Base-by-base conservation (phyloP, 805 yeast genomes). In the Maudiozyma saulgeensis region DNA sequence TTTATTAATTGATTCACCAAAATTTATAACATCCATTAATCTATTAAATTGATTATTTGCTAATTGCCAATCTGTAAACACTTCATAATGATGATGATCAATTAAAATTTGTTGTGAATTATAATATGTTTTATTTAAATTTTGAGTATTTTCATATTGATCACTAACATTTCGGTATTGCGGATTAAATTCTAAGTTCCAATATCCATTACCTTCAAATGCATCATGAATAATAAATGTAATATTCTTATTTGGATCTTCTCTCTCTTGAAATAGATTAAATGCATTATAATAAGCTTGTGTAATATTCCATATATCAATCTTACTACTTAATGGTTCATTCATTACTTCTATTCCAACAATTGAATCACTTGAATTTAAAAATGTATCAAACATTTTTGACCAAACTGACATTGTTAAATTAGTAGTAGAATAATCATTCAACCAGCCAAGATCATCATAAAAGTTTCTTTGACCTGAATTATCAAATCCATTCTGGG, bases 81-180 rank as follows among this genome's bases (percentile, higher is more conserved):
- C 91, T 70, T 89, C 95, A 68, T 90, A 90, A 64, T 84, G 87
- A 68, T 90, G 96, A 69, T 87, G 96, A 65, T 90, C 96, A 46
- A 89, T 72, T 31, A 87, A 75, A 44, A 86, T 82, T 58, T 81
- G 78, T 18, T 70, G 61, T 74, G 80, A 77, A 63, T 69, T 71
- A 52, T 71, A 72, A 21, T 68, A 57, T 53, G 54, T 43, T 53
- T 62, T 28, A 58, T 66, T 53, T 53, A 61, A 55, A n/a, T 35
- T n/a, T n/a, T 35, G 16, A 3, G 38, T 35, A 76, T 64, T 68
- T 67, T 51, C 69, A 54, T 68, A 72, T 49, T 63, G 53, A 6
- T 55, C 41, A 0, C 68, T 58, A 1, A 65, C 60, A 31, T 61
- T 66, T 7, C 37, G 54, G 42, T 61, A 64, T 45, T 56, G 46